Base-by-base conservation (phyloP, 1,139 yeast species). In the Suzukiozyma palmioleophila region DNA sequence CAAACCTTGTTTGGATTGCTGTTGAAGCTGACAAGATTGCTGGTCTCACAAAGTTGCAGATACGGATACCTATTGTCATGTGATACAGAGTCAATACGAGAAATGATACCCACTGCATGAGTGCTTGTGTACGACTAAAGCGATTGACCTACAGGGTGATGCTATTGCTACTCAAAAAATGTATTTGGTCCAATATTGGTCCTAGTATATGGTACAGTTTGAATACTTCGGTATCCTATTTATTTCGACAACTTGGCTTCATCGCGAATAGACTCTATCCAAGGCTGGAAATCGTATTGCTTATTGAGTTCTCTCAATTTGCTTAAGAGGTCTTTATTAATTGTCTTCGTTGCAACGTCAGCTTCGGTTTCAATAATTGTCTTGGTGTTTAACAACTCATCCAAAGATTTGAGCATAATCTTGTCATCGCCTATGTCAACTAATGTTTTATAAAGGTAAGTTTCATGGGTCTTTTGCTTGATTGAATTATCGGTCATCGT, bases 381-480 rank as follows among this genome's bases (percentile, higher is more conserved):
- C 16, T 36, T 32, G n/a, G 26, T 32, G 16, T 35, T 8, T 22
- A 38, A 32, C 9, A 49, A 18, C 8, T 36, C 43, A 12, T 38
- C 39, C 32, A 51, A 44, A n/a, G 13, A 22, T 8, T 33, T 36
- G 22, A 36, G 18, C n/a, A 18, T 16, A 21, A 36, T 40, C 22
- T 43, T 33, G 27, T 27, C 28, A 7, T 18, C 33, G n/a, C 25
- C 31, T 9, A 37, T 6, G 2, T 30, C 26, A 24, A 13, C 35
- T 26, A 81, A 52, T 0, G 84, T 75, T 39, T 62, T 62, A 52
- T 59, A 80, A n/a, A 81, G 56, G 0, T 67, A 54, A 0, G 84
- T 72, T 29, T 66, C 62, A 36, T 62, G 69, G 13, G 73, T 52
- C 36, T 59, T 60, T 15, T 62, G 60, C 48, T 68, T 68, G 32